Percentiles rank a stretch among this genome's conserved stretches.
Evolutionary conservation across 169 alveolate genomes (phyloP).

Genomic region (Eimeria tenella): DNA sequence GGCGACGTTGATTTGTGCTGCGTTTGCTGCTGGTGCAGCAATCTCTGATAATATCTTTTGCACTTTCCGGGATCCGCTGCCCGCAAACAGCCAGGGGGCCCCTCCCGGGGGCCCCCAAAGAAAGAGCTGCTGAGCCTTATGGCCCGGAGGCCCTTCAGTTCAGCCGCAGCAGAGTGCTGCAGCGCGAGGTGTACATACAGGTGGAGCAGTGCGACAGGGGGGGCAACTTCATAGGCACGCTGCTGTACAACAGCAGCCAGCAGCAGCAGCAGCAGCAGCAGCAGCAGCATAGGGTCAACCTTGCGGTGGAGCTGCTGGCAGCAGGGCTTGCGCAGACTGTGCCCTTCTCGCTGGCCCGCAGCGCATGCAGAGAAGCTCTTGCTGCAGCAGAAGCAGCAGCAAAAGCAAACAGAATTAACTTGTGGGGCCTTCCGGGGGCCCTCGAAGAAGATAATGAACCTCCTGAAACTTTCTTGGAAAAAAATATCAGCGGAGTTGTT

Average conservation of each 20-base stretch:
- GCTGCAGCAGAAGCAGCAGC: conserved; percentile 45
- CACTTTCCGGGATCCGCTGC: conserved; percentile 32
- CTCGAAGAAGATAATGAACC: not conserved
- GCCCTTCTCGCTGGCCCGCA: conserved; percentile 37
- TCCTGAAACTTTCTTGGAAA: conserved; percentile 33
- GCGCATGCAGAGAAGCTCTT: conserved; percentile 12
- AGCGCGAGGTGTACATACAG: conserved; percentile 50
- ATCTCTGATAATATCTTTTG: conserved; percentile 42
- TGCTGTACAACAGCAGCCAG: not conserved
- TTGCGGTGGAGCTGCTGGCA: conserved; percentile 69
- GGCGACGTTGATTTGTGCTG: not conserved
- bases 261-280: not conserved
- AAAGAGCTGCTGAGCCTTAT: conserved; percentile 53
- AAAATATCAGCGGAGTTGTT: not conserved
- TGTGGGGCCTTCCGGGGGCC: conserved; percentile 67
- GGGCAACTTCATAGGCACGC: conserved; percentile 67
- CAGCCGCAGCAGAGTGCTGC: conserved; percentile 40
- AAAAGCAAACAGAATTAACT: not conserved
- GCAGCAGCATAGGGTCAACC: not conserved
- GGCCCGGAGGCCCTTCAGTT: conserved; percentile 60
- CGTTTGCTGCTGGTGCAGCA: conserved; percentile 7
- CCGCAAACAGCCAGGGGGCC: conserved; percentile 58
- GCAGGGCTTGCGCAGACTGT: conserved; percentile 50
- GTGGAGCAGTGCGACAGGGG: conserved; percentile 58
- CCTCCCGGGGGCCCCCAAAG: not conserved